Percentiles rank a stretch among this genome's conserved stretches.
Evolutionary conservation across 495 filamentous ascomycete species (phyloP).

Genomic region (Aspergillus egyptiacus): DNA sequence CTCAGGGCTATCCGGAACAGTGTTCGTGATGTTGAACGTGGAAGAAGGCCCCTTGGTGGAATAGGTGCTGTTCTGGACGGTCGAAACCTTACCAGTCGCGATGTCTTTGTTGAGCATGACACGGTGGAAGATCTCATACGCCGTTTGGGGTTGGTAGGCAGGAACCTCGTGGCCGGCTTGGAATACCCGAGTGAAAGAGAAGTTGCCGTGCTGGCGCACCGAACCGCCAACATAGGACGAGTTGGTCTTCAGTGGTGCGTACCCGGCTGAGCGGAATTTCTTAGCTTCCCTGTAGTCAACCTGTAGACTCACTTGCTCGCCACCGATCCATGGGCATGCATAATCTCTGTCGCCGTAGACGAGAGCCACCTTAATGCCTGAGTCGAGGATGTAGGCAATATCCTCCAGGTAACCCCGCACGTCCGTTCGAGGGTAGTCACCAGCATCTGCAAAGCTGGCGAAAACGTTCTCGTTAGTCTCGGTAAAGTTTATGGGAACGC

Average conservation of each 20-base stretch:
- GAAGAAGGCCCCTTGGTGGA: slow-evolving; percentile 43
- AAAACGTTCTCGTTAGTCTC: slow-evolving; percentile 43
- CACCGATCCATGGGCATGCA: slow-evolving; percentile 49
- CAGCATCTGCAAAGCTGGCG: slow-evolving; percentile 45
- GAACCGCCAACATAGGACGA: slow-evolving; percentile 42
- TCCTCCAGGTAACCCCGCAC: slow-evolving; percentile 47
- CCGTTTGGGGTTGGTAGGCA: slow-evolving; percentile 51
- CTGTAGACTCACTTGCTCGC: slow-evolving; percentile 37
- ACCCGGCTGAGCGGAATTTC: slow-evolving; percentile 45
- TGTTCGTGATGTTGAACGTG: slow-evolving; percentile 48
- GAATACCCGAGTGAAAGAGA: slow-evolving; percentile 56
- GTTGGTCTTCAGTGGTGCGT: slow-evolving; percentile 43
- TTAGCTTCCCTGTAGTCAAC: slow-evolving; percentile 37
- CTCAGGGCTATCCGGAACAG: slow-evolving; percentile 31
- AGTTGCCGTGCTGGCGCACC: slow-evolving; percentile 53
- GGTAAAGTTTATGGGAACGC: slow-evolving; percentile 63
- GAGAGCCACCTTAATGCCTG: slow-evolving; percentile 60
- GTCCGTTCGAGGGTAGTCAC: slow-evolving; percentile 40
- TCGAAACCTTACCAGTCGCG: slow-evolving; percentile 48
- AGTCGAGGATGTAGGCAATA: slow-evolving; percentile 46
- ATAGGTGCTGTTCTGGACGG: slow-evolving; percentile 35
- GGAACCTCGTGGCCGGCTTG: slow-evolving; percentile 58
- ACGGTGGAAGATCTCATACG: slow-evolving; percentile 51
- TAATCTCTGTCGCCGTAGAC: slow-evolving; percentile 63
- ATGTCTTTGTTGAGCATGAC: slow-evolving; percentile 49